Evolutionary conservation across 2,329 filamentous ascomycete genomes (phyloP), one percentile per base, ranked within the genome.

Genomic region (Ophiostoma perfectum): DNA sequence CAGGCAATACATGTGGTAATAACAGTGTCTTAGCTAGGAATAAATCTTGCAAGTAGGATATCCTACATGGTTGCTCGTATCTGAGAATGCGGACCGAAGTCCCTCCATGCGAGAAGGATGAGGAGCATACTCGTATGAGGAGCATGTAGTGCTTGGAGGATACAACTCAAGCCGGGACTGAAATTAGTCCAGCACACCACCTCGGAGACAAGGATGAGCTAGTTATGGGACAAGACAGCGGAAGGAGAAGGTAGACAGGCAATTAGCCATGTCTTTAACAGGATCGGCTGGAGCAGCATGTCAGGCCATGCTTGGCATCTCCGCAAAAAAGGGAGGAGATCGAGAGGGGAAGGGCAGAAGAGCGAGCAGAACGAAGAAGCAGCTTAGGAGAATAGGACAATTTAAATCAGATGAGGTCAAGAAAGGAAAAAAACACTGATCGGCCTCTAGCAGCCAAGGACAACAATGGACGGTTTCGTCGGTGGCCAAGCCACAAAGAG

Each of bases 181-280:
- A 14, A 62, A 49, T 44, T 65, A 60, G 60, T 62, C 47, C 18
- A 65, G 49, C 60, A 38, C 65, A 65, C 67, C 38, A 49, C 44
- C 58, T 69, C 67, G 70, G 69, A 70, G 58, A 71, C 67, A 69
- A 69, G 70, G 67, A 70, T 67, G 55, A 27, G 38, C 49, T 42
- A 67, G 55, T 55, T 27, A n/a, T 14, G 27, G 49, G 18, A 55
- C 49, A 55, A 18, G 27, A 27, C 49, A 1, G 7, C 9, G 49
- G 47, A 55, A 55, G 49, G 16, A n/a, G 8, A 44, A 41, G 27
- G n/a, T 27, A 47, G 41, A 27, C 8, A 39, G 47, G 12, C n/a
- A 9, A 11, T 16, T 9, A 27, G 38, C 42, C 44, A 55, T 42
- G 27, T 44, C n/a, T 55, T 63, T 7, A 44, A 65, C 6, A 65